Conservation (phyloP, 179 eudicot species). For the Spergularia azorica region DNA sequence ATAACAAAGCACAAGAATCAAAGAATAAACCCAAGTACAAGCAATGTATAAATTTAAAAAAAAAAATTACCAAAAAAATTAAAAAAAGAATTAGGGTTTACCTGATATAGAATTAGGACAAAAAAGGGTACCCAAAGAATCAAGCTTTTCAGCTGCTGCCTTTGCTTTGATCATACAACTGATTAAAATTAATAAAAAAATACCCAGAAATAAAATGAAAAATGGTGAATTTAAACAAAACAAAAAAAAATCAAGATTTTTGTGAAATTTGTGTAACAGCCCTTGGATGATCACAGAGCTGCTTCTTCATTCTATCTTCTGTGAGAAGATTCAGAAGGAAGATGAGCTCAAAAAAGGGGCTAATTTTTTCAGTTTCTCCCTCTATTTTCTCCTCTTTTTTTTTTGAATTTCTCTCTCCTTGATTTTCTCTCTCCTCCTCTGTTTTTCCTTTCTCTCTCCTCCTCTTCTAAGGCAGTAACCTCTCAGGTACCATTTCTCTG, state of each 20-base stretch:
- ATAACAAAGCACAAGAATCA: constrained; percentile 26
- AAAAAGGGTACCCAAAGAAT: constrained; percentile 34
- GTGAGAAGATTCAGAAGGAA: constrained; percentile 35
- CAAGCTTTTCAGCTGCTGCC: constrained; percentile 30
- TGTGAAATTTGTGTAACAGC: neutral
- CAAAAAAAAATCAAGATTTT: neutral
- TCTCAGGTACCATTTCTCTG: constrained; percentile 7
- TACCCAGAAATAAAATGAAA: neutral
- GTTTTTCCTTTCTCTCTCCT: constrained; percentile 22
- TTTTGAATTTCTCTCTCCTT: constrained; percentile 27
- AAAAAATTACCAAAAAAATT: constrained; percentile 18
- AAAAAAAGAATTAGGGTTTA: constrained; percentile 31
- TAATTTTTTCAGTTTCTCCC: constrained; percentile 11
- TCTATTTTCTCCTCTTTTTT: constrained; percentile 21
- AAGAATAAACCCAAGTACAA: constrained; percentile 59
- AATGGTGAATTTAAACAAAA: neutral
- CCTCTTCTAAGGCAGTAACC: neutral
- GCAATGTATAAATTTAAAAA: constrained; percentile 44
- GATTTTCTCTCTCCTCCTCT: constrained; percentile 41
- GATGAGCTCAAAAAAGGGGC: constrained; percentile 35
- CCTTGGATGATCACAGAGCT: constrained; percentile 30
- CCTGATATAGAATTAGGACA: constrained; percentile 32
- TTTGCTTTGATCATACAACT: constrained; percentile 8
- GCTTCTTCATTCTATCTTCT: constrained; percentile 32
- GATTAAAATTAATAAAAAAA: neutral